Evolutionary conservation across 73 alveolate species (phyloP).

Genomic region (Blepharisma japonicum): DNA sequence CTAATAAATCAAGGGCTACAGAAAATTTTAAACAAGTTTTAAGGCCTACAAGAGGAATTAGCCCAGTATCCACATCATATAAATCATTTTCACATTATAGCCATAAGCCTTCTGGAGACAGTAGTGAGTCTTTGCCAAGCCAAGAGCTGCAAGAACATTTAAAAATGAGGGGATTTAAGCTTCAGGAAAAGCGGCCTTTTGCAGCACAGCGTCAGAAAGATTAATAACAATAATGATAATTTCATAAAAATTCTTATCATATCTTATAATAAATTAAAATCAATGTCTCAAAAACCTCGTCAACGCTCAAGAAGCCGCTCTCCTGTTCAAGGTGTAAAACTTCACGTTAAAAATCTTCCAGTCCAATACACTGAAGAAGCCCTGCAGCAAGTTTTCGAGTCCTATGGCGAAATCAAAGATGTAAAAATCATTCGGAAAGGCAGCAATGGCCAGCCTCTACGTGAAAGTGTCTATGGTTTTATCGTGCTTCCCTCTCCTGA

Average conservation of each 20-base stretch:
- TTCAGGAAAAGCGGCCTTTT: background rate
- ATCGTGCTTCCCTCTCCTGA: background rate
- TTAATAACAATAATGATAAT: no score
- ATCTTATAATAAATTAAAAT: no score
- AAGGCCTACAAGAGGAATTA: no score
- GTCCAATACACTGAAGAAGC: slow-evolving; percentile 2
- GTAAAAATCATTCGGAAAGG: slow-evolving; percentile 18
- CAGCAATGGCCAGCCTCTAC: slow-evolving; percentile 22
- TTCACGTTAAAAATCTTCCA: slow-evolving; percentile 22
- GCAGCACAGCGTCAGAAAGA: no score
- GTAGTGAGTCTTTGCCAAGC: background rate
- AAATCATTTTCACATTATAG: no score
- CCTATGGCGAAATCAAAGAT: slow-evolving; percentile 5
- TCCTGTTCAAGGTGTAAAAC: slow-evolving; percentile 7
- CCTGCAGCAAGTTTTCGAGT: background rate
- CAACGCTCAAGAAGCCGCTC: slow-evolving; percentile 25
- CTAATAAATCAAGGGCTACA: slow-evolving; percentile 12
- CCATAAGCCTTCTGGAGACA: no score
- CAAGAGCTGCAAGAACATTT: slow-evolving; percentile 4
- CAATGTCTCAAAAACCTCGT: no score
- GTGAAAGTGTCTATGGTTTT: slow-evolving; percentile 24
- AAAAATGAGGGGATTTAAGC: background rate
- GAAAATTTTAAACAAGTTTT: no score
- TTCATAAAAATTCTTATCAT: no score
- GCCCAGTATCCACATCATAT: no score